Evolutionary conservation across 164 flowering plant genomes (phyloP).

Genomic region (Magnolia kwangsiensis): DNA sequence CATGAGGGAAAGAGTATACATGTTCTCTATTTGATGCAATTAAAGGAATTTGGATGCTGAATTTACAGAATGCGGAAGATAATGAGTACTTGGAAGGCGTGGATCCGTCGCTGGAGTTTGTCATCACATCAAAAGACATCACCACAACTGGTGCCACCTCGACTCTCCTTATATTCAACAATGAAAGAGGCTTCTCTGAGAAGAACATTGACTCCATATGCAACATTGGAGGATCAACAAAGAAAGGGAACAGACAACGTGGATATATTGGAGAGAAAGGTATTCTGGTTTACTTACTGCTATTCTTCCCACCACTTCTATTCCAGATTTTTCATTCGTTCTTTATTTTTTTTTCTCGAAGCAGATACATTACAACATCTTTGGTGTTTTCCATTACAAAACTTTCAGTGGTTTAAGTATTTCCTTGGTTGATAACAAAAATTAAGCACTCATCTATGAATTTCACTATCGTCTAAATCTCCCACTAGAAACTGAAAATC

Average conservation of each 20-base stretch:
- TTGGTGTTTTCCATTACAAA: too few species aligned
- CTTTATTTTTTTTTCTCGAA: too few species aligned
- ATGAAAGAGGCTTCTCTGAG: slow-evolving; percentile 55
- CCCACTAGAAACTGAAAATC: too few species aligned
- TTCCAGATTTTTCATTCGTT: too few species aligned
- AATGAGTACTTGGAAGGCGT: slow-evolving; percentile 53
- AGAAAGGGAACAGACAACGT: slow-evolving; percentile 47
- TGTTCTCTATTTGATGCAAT: neutral
- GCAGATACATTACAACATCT: too few species aligned
- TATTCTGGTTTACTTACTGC: slow-evolving; percentile 1
- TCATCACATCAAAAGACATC: slow-evolving; percentile 55
- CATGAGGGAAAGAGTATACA: neutral
- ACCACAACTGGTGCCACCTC: slow-evolving; percentile 61
- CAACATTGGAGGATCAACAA: slow-evolving; percentile 62
- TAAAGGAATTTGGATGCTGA: neutral
- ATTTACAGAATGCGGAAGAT: slow-evolving; percentile 67
- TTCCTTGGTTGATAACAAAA: too few species aligned
- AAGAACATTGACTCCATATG: slow-evolving; percentile 67
- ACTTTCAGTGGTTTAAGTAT: too few species aligned
- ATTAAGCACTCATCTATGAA: too few species aligned
- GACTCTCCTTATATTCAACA: slow-evolving; percentile 58
- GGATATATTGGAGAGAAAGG: slow-evolving; percentile 83
- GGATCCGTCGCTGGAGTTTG: slow-evolving; percentile 57
- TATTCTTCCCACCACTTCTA: neutral
- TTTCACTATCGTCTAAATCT: too few species aligned